Percentiles rank a stretch among this genome's conserved stretches.
phyloP scores from a whole-genome alignment of 2,329 filamentous ascomycete species.

The Colletotrichum tropicicola region DNA sequence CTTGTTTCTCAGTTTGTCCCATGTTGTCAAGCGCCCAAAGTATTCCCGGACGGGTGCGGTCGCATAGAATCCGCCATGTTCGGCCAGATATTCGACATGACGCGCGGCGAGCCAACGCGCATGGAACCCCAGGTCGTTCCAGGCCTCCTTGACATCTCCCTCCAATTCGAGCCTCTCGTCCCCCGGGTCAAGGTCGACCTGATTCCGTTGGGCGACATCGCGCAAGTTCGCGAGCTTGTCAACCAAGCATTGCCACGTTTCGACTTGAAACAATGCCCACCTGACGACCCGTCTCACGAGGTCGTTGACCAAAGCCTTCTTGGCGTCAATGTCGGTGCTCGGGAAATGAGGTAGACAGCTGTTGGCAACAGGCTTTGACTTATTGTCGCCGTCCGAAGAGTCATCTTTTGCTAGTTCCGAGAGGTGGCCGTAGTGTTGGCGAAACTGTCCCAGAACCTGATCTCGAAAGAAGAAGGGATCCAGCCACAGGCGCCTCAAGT shows the following conservation, averaged over 20 bases:
- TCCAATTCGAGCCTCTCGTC: not conserved
- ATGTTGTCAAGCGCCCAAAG: not conserved
- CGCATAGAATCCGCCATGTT: not conserved
- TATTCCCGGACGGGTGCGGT: not conserved
- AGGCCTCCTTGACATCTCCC: not conserved
- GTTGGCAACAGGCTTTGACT: too few species aligned
- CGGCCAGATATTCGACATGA: not conserved
- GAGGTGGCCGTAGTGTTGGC: not conserved
- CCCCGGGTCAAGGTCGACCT: not conserved
- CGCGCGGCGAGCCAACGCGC: not conserved
- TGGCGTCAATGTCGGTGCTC: constrained; percentile 15
- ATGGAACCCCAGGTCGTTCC: constrained; percentile 1
- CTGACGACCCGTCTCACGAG: constrained; percentile 4
- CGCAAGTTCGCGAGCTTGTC: not conserved
- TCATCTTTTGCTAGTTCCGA: not conserved
- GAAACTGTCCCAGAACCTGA: not conserved
- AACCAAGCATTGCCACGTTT: not conserved
- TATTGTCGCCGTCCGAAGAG: not conserved
- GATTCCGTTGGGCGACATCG: not conserved
- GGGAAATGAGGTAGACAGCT: not conserved
- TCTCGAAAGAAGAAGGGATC: not conserved
- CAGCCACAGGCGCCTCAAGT: not conserved
- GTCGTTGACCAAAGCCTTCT: constrained; percentile 15
- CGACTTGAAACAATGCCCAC: not conserved
- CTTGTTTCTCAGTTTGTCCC: not conserved